These are phyloP conservation scores for Neocucurbitaria cava DNA, from an alignment of 2,329 filamentous ascomycete species.

Conservation along the genomic window DNA sequence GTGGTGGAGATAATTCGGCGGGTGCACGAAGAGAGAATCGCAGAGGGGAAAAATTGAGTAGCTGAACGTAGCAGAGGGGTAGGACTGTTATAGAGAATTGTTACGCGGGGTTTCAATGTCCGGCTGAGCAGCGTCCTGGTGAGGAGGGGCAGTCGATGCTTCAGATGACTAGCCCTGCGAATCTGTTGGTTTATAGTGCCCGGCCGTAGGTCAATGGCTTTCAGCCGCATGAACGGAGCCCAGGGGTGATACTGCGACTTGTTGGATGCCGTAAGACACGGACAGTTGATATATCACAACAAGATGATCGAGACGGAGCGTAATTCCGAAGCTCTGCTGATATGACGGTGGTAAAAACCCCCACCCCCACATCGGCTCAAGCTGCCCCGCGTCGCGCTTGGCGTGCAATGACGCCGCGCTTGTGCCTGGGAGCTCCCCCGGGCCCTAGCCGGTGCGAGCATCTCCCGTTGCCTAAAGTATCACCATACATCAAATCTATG, in stretches of 20 bases:
- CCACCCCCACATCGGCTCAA: slow-evolving; percentile 6
- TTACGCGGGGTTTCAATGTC: slow-evolving; percentile 7
- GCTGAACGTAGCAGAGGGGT: neutral
- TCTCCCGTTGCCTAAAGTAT: slow-evolving; percentile 13
- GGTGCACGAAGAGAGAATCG: neutral
- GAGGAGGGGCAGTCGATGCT: slow-evolving; percentile 23
- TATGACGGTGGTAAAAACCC: slow-evolving; percentile 9
- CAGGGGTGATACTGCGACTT: neutral
- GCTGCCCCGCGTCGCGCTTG: slow-evolving; percentile 23
- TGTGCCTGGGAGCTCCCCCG: slow-evolving; percentile 7
- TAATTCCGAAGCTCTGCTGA: slow-evolving; percentile 1
- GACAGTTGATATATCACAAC: slow-evolving; percentile 5
- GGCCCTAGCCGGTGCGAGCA: slow-evolving; percentile 22
- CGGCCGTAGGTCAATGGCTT: slow-evolving; percentile 9
- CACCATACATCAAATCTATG: neutral
- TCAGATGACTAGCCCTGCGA: slow-evolving; percentile 39
- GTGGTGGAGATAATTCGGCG: slow-evolving; percentile 15
- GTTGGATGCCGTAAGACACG: neutral
- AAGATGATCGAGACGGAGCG: slow-evolving; percentile 4
- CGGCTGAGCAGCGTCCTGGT: too few relatives aligned
- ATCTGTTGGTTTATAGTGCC: slow-evolving; percentile 31
- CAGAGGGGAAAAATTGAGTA: neutral
- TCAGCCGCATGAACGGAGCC: slow-evolving; percentile 23
- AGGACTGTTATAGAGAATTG: slow-evolving; percentile 7
- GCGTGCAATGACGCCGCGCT: slow-evolving; percentile 16